These are phyloP conservation scores for Xylaria scruposa DNA, from an alignment of 495 filamentous ascomycete species.

Conservation along the genomic window DNA sequence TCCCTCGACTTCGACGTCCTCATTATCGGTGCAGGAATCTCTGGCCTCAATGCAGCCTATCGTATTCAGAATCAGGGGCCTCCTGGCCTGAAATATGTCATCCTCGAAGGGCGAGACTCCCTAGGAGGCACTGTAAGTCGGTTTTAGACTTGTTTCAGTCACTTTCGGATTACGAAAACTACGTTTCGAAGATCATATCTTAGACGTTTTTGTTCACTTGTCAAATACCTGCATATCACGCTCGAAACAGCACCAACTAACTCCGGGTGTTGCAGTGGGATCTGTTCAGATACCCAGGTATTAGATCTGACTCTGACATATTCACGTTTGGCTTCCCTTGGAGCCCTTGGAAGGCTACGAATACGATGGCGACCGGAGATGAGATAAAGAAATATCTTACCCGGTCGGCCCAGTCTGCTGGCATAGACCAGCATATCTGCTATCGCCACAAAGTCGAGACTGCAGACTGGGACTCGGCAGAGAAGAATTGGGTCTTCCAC, in stretches of 20 bases:
- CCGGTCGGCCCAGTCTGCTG: constrained; percentile 62
- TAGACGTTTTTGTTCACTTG: not conserved
- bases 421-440: constrained; percentile 68
- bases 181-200: not conserved
- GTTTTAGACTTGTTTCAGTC: not conserved
- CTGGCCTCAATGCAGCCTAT: constrained; percentile 78
- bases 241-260: not conserved
- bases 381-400: constrained; percentile 68
- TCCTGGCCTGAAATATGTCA: constrained; percentile 55
- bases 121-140: constrained; percentile 64
- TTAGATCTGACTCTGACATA: constrained; percentile 71
- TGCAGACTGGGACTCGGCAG: constrained; percentile 64
- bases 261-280: constrained; percentile 54
- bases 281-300: constrained; percentile 73
- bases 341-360: constrained; percentile 64
- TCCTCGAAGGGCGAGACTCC: constrained; percentile 66
- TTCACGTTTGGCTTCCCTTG: constrained; percentile 67
- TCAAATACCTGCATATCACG: not conserved
- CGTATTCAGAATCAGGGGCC: constrained; percentile 68
- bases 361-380: constrained; percentile 65
- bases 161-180: not conserved
- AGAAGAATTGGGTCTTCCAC: constrained; percentile 66
- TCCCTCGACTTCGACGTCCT: constrained; percentile 60
- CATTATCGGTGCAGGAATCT: constrained; percentile 77
- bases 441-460: constrained; percentile 62